Conservation (phyloP, 192 early-diverging fungal genomes). For the Spinellus fusiger region DNA sequence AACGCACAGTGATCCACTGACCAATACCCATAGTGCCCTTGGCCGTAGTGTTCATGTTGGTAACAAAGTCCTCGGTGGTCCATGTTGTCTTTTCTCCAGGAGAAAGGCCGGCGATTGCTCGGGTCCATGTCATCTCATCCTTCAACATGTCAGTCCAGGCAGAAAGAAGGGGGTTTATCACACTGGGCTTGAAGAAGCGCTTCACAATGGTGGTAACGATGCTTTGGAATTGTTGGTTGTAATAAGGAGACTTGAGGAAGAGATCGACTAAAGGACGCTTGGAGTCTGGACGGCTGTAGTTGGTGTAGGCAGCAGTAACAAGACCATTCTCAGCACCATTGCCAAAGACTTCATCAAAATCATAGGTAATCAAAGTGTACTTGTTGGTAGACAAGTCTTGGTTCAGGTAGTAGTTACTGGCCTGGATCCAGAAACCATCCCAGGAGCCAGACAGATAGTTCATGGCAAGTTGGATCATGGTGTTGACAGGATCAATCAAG, state of each 20-base stretch:
- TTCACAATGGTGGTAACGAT: conserved; percentile 35
- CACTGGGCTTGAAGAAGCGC: conserved; percentile 37
- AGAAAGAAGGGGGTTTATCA: conserved; percentile 27
- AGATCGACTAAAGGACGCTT: conserved; percentile 27
- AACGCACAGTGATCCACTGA: conserved; percentile 14
- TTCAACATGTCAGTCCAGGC: conserved; percentile 33
- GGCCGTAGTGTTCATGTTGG: conserved; percentile 8
- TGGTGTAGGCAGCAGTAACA: conserved; percentile 21
- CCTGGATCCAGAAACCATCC: conserved; percentile 36
- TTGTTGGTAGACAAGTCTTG: conserved; percentile 30
- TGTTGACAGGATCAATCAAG: conserved; percentile 17
- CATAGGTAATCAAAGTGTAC: conserved; percentile 36
- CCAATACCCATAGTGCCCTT: background rate
- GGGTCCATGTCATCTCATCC: conserved; percentile 39
- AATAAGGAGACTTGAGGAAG: conserved; percentile 24
- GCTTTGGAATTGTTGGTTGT: conserved; percentile 31
- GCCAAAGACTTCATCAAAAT: conserved; percentile 41
- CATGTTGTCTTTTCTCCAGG: conserved; percentile 7
- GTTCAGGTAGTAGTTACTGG: conserved; percentile 39
- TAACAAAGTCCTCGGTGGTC: conserved; percentile 7
- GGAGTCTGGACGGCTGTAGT: conserved; percentile 24
- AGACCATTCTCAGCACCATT: conserved; percentile 20
- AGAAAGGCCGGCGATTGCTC: conserved; percentile 18
- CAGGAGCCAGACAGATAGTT: conserved; percentile 34
- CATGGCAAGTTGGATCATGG: conserved; percentile 27